Evolutionary conservation across 2,329 filamentous ascomycete species (phyloP).

Genomic region (Xylaria hypoxylon): DNA sequence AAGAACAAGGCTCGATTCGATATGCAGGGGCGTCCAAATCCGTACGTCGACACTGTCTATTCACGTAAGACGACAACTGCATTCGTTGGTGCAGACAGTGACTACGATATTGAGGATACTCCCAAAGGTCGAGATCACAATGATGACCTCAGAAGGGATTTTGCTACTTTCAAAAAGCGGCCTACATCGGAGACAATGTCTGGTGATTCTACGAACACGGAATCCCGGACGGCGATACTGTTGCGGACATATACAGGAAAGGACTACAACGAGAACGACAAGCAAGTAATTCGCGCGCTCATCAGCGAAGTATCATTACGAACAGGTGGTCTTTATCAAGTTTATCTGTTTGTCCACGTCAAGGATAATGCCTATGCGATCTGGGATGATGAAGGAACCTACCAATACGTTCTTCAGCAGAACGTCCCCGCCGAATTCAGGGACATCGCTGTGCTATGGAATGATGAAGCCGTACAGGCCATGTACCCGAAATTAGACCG

Average conservation of each 20-base stretch:
- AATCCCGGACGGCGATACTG: slow-evolving; percentile 76
- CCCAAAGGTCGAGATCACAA: slow-evolving; percentile 34
- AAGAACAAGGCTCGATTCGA: slow-evolving; percentile 75
- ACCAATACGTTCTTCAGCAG: slow-evolving; percentile 69
- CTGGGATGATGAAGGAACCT: slow-evolving; percentile 68
- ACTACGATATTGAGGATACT: slow-evolving; percentile 32
- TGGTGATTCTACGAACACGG: slow-evolving; percentile 46
- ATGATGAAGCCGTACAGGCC: slow-evolving; percentile 76
- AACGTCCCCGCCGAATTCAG: slow-evolving; percentile 77
- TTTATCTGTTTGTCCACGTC: slow-evolving; percentile 83
- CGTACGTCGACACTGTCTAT: slow-evolving; percentile 57
- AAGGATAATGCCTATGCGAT: slow-evolving; percentile 71
- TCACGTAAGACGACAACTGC: slow-evolving; percentile 45
- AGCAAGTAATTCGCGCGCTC: slow-evolving; percentile 81
- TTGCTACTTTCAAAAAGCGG: slow-evolving; percentile 1
- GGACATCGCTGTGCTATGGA: slow-evolving; percentile 79
- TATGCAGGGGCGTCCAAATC: slow-evolving; percentile 57
- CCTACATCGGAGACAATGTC: slow-evolving; percentile 21
- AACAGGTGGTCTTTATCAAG: slow-evolving; percentile 83
- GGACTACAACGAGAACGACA: slow-evolving; percentile 81
- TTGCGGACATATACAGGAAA: slow-evolving; percentile 82
- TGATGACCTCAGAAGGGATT: slow-evolving; percentile 35
- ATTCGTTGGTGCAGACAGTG: slow-evolving; percentile 34
- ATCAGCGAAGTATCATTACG: slow-evolving; percentile 81
- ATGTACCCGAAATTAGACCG: slow-evolving; percentile 80